Evolutionary conservation across 2,329 filamentous ascomycete species (phyloP).

Genomic region (Phialophora expanda): DNA sequence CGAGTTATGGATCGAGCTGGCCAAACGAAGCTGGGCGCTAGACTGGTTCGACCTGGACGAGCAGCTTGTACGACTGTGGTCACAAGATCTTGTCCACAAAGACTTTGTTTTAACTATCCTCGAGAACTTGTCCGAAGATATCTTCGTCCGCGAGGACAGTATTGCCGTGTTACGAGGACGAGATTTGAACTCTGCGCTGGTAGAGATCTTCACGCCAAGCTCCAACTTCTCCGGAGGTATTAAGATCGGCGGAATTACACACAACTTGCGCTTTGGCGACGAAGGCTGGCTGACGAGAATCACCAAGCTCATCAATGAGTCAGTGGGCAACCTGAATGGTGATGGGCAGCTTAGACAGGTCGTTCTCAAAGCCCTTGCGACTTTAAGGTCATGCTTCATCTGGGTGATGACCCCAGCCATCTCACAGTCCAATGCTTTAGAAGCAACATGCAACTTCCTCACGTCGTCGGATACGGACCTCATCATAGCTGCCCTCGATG

Average conservation of each 20-base stretch:
- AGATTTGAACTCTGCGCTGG: conserved; percentile 82
- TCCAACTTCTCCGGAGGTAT: conserved; percentile 73
- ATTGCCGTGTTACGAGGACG: conserved; percentile 82
- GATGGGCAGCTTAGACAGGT: conserved; percentile 66
- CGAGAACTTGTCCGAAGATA: conserved; percentile 90
- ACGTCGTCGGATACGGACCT: conserved; percentile 72
- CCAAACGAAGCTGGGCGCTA: conserved; percentile 88
- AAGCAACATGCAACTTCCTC: conserved; percentile 72
- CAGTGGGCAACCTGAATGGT: conserved; percentile 69
- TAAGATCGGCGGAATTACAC: conserved; percentile 70
- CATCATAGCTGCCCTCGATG: conserved; percentile 79
- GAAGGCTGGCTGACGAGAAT: conserved; percentile 88
- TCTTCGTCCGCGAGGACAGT: conserved; percentile 88
- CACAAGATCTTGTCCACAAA: conserved; percentile 67
- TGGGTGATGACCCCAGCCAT: conserved; percentile 90
- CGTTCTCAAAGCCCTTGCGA: conserved; percentile 75
- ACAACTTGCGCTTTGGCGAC: conserved; percentile 73
- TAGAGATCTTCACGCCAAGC: conserved; percentile 89
- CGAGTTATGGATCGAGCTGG: conserved; percentile 91
- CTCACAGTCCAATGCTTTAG: conserved; percentile 70
- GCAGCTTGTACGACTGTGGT: conserved; percentile 80
- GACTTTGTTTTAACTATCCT: conserved; percentile 86
- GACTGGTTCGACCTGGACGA: conserved; percentile 96
- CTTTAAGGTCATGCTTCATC: conserved; percentile 77
- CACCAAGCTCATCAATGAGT: conserved; percentile 74